Evolutionary conservation across 306 rosid genomes (phyloP), one percentile per base, ranked within the genome.

Genomic region (Corylus americana): DNA sequence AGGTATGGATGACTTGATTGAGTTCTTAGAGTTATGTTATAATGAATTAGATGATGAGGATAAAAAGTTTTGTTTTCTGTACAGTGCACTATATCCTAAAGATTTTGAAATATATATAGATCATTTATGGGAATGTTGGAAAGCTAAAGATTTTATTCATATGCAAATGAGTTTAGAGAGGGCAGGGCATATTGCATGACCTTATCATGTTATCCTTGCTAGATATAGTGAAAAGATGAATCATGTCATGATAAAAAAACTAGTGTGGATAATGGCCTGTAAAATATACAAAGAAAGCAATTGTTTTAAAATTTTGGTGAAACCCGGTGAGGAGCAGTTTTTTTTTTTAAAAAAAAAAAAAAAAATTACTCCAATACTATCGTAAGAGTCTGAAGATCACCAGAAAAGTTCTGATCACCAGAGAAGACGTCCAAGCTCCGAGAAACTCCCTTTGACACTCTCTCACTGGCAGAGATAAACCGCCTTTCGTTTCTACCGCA

Each of bases 91-190:
- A 31, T 74, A 42, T 0, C 83, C 79, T 6, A 75, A 74, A 22
- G 66, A 85, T 0, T 70, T 48, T 75, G 58, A 78, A 45, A 66
- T 85, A 47, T 64, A 78, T 74, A 54, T 66, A 5, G 70, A 81
- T 71, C 47, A 81, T 58, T 61, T 74, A 27, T 77, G 78, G 45
- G 88, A 85, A 70, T 78, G 85, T 74, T 85, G 76, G 80, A 70
- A 66, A 22, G 80, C 85, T 11, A 69, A 58, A 42, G 55, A 42
- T 27, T 13, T 74, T 22, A 45, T 42, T 55, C 12, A 17, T 73
- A 74, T 20, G 50, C 39, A 5, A 74, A 78, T 61, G 4, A 2
- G 2, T 74, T 57, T 9, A 50, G 8, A 6, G 10, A 10, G 45
- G 69, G 25, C 20, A 39, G 44, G 35, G 0, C 0, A 25, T 68